Evolutionary conservation across 352 stramenopile species (phyloP), one percentile per base, ranked within the genome.

Genomic region (Blastocystis sp.): DNA sequence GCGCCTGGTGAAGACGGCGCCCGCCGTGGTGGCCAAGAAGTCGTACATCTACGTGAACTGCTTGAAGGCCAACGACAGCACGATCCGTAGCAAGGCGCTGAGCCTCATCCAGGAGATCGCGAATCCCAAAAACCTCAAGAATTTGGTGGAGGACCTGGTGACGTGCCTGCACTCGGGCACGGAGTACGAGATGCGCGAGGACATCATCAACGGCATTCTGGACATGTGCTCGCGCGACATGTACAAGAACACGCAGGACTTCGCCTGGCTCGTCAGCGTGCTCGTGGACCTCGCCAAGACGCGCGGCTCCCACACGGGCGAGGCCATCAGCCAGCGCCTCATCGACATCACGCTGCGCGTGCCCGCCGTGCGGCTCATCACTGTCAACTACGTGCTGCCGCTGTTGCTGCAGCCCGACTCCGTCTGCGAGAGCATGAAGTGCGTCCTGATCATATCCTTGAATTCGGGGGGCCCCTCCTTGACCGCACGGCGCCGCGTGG

Each of bases 251-350:
- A 93, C 98, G 59, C 87, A 88, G 21, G 96, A 99, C 90, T 99
- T 99, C 91, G 91, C 94, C 76, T 99, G 97, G 97, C 99, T 99
- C 91, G 93, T 98, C 69, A 93, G 96, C 89, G 93, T 98, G n/a
- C 91, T 99, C 9, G 93, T 98, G 23, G 92, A 97, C 76, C 92
- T 99, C 41, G 94, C 94, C 23, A 93, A 96, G 38, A 92, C 98
- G 43, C 92, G 94, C 19, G 94, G 95, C 9, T 91, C 93, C 71
- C 87, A 94, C 67, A 77, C 94, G 90, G 90, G 89, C 65, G 81
- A 91, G 21, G 92, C 97, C 38, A 93, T 99, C 45, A 92, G 95
- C 10, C 92, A 93, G 3, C 96, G 99, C 90, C 93, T 98, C 65
- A 93, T 97, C 28, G 96, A 99, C 89, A 96, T 99, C 77, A 93